A percentile compares a stretch with the other conserved stretches of the same genome.
Evolutionary conservation across 139 green algal species (phyloP).

Genomic region (Diplosphaera chodatii): DNA sequence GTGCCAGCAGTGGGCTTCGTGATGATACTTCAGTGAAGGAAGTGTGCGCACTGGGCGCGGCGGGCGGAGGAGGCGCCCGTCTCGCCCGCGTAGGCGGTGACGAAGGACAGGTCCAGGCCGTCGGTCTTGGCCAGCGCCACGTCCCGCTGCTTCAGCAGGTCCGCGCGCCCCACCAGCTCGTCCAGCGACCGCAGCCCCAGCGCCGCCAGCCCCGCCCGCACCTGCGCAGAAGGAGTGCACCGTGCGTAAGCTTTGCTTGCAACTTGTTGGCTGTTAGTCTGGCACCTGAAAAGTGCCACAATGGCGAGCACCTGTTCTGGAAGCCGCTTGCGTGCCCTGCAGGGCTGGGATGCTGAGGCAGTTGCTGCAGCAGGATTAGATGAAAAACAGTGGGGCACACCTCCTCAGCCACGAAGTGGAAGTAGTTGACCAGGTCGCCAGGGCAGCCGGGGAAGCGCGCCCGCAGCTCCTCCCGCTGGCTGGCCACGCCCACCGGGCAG

Average conservation of each 20-base stretch:
- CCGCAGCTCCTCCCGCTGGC: slow-evolving; percentile 94
- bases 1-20: too few relatives aligned
- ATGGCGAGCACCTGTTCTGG: too few relatives aligned
- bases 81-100: slow-evolving; percentile 71
- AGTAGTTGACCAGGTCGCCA: slow-evolving; percentile 91
- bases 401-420: slow-evolving; percentile 92
- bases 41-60: not conserved
- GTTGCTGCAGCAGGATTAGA: too few relatives aligned
- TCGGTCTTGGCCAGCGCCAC: slow-evolving; percentile 79
- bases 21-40: not conserved
- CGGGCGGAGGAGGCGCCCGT: slow-evolving; percentile 30
- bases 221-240: not conserved
- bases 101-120: slow-evolving; percentile 87
- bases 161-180: slow-evolving; percentile 86
- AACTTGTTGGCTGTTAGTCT: too few relatives aligned
- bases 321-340: too few relatives aligned
- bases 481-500: slow-evolving; percentile 96
- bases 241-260: too few relatives aligned
- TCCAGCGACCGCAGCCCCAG: slow-evolving; percentile 83
- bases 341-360: too few relatives aligned
- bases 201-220: slow-evolving; percentile 69
- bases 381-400: slow-evolving; percentile 3
- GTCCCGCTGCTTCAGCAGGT: slow-evolving; percentile 62
- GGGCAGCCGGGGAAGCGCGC: slow-evolving; percentile 91
- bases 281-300: too few relatives aligned